Evolutionary conservation across 2,329 filamentous ascomycete genomes (phyloP).

Genomic region (Xylariales sp.): DNA sequence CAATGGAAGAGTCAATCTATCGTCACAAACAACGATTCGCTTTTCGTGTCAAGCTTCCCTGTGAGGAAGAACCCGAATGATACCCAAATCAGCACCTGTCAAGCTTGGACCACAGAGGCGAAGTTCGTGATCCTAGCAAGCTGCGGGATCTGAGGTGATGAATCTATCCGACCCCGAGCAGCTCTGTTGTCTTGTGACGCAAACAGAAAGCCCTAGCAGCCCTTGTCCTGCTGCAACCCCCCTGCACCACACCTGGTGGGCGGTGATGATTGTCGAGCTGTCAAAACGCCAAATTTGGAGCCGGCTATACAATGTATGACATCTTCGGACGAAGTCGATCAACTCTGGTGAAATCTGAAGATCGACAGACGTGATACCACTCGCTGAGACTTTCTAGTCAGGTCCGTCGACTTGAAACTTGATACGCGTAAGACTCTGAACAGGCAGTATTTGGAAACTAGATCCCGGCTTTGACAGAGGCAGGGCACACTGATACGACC

Average conservation of each 20-base stretch:
- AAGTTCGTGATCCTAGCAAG: conserved; percentile 1
- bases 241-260: background rate
- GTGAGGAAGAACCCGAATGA: conserved; percentile 3
- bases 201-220: background rate
- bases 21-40: background rate
- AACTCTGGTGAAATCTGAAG: too few relatives aligned
- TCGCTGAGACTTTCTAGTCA: too few relatives aligned
- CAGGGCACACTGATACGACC: too few relatives aligned
- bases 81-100: conserved; percentile 2
- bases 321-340: too few relatives aligned
- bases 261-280: too few relatives aligned
- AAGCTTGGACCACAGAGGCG: background rate
- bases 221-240: background rate
- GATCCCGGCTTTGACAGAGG: too few relatives aligned
- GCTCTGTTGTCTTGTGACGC: conserved; percentile 1
- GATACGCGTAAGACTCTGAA: too few relatives aligned
- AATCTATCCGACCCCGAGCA: conserved; percentile 7
- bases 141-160: conserved; percentile 2
- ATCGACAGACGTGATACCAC: too few relatives aligned
- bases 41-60: conserved; percentile 4
- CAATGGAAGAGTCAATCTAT: background rate
- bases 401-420: too few relatives aligned
- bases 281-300: too few relatives aligned
- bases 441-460: too few relatives aligned
- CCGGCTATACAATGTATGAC: too few relatives aligned